Evolutionary conservation across 768 basidiomycete species (phyloP).

Genomic region (Leccinum arenicola): DNA sequence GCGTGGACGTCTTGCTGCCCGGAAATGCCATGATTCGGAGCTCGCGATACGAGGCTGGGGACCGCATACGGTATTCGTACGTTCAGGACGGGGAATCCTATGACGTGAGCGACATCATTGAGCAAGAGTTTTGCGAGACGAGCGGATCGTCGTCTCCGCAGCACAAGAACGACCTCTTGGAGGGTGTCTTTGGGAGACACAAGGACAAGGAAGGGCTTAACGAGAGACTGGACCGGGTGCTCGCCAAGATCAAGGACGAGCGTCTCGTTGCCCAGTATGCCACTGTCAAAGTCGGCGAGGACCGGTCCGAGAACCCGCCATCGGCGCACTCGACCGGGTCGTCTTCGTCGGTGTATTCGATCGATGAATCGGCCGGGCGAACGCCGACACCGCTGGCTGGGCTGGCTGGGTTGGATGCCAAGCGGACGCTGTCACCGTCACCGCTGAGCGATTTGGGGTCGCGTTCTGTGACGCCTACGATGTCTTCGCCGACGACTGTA

Average conservation of each 20-base stretch:
- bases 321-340: conserved; percentile 28
- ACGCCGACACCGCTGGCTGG: conserved; percentile 30
- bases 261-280: conserved; percentile 39
- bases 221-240: conserved; percentile 71
- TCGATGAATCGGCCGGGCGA: conserved; percentile 36
- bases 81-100: conserved; percentile 90
- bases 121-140: conserved; percentile 77
- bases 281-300: conserved; percentile 6
- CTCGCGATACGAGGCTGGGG: too few relatives aligned
- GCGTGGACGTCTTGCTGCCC: too few relatives aligned
- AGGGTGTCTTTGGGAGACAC: conserved; percentile 58
- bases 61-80: conserved; percentile 89
- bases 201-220: conserved; percentile 60
- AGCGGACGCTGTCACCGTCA: conserved; percentile 22
- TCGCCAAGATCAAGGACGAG: conserved; percentile 71
- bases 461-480: conserved; percentile 29
- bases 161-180: conserved; percentile 57
- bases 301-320: conserved; percentile 22
- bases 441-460: conserved; percentile 18
- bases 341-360: conserved; percentile 58
- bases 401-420: conserved; percentile 5
- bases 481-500: conserved; percentile 6
- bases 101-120: conserved; percentile 92
- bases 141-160: conserved; percentile 26
- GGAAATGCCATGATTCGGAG: too few relatives aligned